A percentile compares a stretch with the other conserved stretches of the same genome.
These are phyloP conservation scores for Monilinia laxa DNA, from an alignment of 2,329 filamentous ascomycete genomes.

Conservation along the genomic window DNA sequence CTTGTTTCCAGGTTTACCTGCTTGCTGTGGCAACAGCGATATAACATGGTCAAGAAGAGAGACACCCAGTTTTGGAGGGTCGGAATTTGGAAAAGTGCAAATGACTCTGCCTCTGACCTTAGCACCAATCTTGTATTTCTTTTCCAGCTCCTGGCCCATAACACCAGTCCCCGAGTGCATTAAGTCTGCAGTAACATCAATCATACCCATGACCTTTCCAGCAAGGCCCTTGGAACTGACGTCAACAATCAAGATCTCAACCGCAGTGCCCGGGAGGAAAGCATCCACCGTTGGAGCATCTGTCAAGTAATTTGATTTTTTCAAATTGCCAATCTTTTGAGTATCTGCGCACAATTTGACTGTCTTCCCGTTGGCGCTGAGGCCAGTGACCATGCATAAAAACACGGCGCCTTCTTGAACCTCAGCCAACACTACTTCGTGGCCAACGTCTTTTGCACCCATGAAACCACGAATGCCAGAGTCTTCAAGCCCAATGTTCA, in stretches of 20 bases:
- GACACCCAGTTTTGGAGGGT: slow-evolving; percentile 80
- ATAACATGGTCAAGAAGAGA: slow-evolving; percentile 85
- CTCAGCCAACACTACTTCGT: slow-evolving; percentile 60
- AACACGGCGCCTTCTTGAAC: slow-evolving; percentile 83
- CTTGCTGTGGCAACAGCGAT: slow-evolving; percentile 51
- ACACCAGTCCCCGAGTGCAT: slow-evolving; percentile 81
- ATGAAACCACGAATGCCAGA: slow-evolving; percentile 76
- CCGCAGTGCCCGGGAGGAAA: slow-evolving; percentile 88
- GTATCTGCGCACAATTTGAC: slow-evolving; percentile 79
- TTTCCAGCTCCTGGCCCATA: slow-evolving; percentile 66
- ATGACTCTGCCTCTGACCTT: slow-evolving; percentile 85
- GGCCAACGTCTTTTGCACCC: slow-evolving; percentile 75
- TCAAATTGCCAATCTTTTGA: slow-evolving; percentile 64
- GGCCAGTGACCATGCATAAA: slow-evolving; percentile 75
- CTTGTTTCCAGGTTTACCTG: slow-evolving; percentile 47
- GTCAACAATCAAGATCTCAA: slow-evolving; percentile 80
- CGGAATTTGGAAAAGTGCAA: slow-evolving; percentile 78
- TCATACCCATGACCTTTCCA: slow-evolving; percentile 87
- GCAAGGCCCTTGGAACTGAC: slow-evolving; percentile 71
- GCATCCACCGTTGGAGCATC: slow-evolving; percentile 84
- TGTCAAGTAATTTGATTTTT: slow-evolving; percentile 63
- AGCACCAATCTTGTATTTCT: slow-evolving; percentile 77
- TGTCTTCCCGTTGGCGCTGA: slow-evolving; percentile 75
- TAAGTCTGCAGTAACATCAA: slow-evolving; percentile 87
- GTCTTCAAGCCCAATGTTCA: slow-evolving; percentile 80